Conservation (phyloP, 495 filamentous ascomycete genomes). For the Patellaria atrata region DNA sequence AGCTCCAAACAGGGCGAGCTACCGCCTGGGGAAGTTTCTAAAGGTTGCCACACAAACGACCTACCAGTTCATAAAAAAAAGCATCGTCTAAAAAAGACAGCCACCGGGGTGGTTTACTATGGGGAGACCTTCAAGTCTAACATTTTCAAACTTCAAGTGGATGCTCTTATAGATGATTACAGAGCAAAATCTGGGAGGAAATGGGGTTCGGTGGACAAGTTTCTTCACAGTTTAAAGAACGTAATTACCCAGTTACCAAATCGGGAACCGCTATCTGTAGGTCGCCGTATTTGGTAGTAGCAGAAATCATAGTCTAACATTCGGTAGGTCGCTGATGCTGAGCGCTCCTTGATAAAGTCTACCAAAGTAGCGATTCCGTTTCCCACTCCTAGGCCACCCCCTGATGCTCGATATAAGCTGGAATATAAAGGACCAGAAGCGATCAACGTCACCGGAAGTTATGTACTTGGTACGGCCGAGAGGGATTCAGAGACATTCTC, state of each 20-base stretch:
- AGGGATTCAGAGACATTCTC: conserved; percentile 41
- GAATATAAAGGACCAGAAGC: conserved; percentile 59
- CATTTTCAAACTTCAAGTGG: conserved; percentile 75
- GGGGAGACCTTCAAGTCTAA: conserved; percentile 43
- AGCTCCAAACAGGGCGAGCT: too few species aligned
- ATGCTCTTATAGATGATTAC: conserved; percentile 62
- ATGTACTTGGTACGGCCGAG: conserved; percentile 58
- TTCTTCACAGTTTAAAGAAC: conserved; percentile 55
- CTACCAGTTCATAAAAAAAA: too few species aligned
- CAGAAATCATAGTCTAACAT: conserved; percentile 2
- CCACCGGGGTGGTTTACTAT: too few species aligned
- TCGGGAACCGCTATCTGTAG: conserved; percentile 39
- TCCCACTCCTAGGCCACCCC: conserved; percentile 57
- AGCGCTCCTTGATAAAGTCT: conserved; percentile 48
- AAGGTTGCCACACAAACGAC: too few species aligned
- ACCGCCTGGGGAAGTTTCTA: too few species aligned
- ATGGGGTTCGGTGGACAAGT: conserved; percentile 48
- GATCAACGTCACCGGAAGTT: conserved; percentile 81
- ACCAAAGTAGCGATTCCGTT: conserved; percentile 62
- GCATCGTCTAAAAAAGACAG: too few species aligned
- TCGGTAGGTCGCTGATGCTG: conserved; percentile 47
- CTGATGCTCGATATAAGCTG: conserved; percentile 65
- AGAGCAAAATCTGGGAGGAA: conserved; percentile 53
- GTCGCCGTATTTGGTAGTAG: conserved; percentile 6
- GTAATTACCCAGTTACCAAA: conserved; percentile 59